phyloP scores from a whole-genome alignment of 2,329 filamentous ascomycete species.

The Myriosclerotinia curreyana region DNA sequence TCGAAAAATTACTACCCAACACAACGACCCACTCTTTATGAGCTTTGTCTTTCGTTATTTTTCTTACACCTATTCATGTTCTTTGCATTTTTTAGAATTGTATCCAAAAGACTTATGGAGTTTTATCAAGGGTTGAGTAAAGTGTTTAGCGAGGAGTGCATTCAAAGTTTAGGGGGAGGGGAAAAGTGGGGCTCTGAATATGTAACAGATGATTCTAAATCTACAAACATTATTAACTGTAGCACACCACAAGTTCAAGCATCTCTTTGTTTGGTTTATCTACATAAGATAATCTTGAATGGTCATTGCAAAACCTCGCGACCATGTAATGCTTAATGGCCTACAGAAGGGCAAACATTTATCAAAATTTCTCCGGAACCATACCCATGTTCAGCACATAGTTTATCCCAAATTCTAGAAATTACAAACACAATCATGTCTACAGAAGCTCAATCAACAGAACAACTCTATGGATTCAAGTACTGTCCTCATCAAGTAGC shows the following conservation, averaged over 20 bases:
- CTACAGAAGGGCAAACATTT: background rate
- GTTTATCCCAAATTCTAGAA: no score
- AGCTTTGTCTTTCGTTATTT: no score
- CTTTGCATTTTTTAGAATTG: no score
- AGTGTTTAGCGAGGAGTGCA: background rate
- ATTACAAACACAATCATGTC: background rate
- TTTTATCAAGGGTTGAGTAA: no score
- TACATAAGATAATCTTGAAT: background rate
- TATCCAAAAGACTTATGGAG: no score
- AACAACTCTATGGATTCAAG: slow-evolving; percentile 1
- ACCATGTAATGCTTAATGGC: background rate
- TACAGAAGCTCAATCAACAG: background rate
- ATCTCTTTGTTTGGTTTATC: background rate
- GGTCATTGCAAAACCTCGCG: background rate
- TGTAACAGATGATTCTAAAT: background rate
- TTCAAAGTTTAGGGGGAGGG: background rate
- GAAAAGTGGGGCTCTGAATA: background rate
- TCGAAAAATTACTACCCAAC: no score
- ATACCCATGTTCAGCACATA: background rate
- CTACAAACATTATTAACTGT: background rate
- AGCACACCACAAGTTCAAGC: background rate
- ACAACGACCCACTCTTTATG: no score
- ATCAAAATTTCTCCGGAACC: background rate
- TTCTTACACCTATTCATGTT: no score
- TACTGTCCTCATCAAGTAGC: background rate